Conservation (phyloP, 805 yeast genomes). For the Wickerhamomyces silvicola region DNA sequence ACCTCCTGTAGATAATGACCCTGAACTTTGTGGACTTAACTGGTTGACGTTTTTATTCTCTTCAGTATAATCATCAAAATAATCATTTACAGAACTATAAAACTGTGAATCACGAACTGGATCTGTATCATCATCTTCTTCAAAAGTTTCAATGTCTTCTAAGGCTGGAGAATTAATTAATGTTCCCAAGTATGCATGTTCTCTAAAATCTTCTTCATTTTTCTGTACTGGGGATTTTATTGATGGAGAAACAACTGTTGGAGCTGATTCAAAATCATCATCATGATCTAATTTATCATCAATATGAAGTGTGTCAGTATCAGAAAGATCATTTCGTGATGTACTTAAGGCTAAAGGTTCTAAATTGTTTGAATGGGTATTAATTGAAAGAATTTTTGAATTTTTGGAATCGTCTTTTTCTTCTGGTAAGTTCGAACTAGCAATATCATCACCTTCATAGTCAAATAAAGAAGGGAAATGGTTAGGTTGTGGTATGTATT, state of each 20-base stretch:
- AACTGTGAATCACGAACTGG: conserved; percentile 15
- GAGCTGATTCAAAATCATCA: background rate
- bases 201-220: conserved; percentile 6
- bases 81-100: conserved; percentile 1
- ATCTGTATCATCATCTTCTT: background rate
- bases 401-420: conserved; percentile 1
- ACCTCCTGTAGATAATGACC: conserved; percentile 27
- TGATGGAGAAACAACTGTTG: too few species aligned
- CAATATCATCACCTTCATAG: conserved; percentile 1
- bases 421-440: background rate
- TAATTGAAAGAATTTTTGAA: conserved; percentile 1
- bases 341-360: conserved; percentile 10
- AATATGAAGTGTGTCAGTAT: conserved; percentile 20
- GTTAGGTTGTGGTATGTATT: conserved; percentile 3
- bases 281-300: conserved; percentile 7
- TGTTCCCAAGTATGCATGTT: conserved; percentile 19
- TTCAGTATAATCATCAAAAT: conserved; percentile 2
- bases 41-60: background rate
- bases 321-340: conserved; percentile 12
- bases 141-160: conserved; percentile 2
- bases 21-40: conserved; percentile 15
- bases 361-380: conserved; percentile 1
- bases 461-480: conserved; percentile 6
- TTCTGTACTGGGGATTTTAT: background rate
- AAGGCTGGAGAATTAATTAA: conserved; percentile 17